Percentiles rank a stretch among this genome's conserved stretches.
These are phyloP conservation scores for Ampelocalamus luodianensis DNA, from an alignment of 176 grass and related monocot species.

Conservation along the genomic window DNA sequence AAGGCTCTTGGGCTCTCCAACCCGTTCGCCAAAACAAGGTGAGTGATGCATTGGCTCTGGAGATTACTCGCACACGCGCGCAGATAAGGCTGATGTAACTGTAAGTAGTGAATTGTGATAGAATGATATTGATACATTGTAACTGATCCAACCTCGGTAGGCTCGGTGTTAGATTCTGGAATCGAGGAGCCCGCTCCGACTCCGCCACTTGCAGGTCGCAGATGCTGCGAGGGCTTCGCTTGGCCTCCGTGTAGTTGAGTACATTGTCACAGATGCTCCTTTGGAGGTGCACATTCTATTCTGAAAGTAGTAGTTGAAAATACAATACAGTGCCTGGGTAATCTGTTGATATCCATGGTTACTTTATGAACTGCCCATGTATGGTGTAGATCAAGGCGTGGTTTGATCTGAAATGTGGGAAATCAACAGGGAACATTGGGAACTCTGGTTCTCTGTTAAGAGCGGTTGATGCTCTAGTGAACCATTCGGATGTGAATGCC, in stretches of 20 bases:
- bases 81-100: neutral
- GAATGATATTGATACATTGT: neutral
- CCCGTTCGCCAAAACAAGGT: constrained; percentile 93
- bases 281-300: constrained; percentile 59
- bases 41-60: neutral
- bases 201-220: constrained; percentile 82
- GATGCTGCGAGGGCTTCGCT: constrained; percentile 84
- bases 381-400: constrained; percentile 70
- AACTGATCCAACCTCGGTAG: constrained; percentile 65
- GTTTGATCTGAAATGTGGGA: constrained; percentile 79
- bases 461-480: constrained; percentile 68
- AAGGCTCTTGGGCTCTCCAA: constrained; percentile 81
- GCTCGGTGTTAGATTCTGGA: constrained; percentile 82
- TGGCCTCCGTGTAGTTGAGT: constrained; percentile 73
- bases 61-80: neutral
- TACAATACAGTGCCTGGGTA: neutral
- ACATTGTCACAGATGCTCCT: constrained; percentile 84
- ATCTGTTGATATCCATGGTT: neutral
- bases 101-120: neutral
- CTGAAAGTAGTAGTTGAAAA: neutral
- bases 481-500: constrained; percentile 65
- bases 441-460: constrained; percentile 75
- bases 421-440: constrained; percentile 77
- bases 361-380: neutral
- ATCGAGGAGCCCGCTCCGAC: constrained; percentile 83